Evolutionary conservation across 495 filamentous ascomycete species (phyloP), one percentile per base, ranked within the genome.

Genomic region (Hypoxylon intermedium): DNA sequence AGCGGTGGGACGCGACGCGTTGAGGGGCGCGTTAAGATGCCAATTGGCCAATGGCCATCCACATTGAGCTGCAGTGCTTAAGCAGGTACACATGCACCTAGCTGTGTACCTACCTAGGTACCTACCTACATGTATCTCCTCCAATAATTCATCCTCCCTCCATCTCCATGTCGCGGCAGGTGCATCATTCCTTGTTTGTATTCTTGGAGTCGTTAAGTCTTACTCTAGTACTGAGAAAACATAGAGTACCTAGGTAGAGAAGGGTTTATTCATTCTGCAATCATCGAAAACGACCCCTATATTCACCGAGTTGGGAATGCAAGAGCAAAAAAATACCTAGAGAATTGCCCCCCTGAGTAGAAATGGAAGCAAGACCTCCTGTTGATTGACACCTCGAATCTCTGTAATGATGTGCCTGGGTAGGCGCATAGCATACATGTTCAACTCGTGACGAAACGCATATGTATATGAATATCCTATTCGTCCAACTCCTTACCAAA

Each of bases 401-500:
- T 36, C 6, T 37, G 48, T 33, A 7, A 11, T 42, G 26, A 3
- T 7, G 7, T 26, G 24, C 3, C 3, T 26, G 7, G 24, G 7
- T 26, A 51, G 34, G 24, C 18, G 42, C 34, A 30, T 50, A 43
- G 12, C 6, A 43, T 62, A 45, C 38, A 33, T 44, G 9, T 19
- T 11, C 28, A 24, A 30, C 30, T 20, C 12, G 16, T 41, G 20
- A 6, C 38, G 50, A 45, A 31, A 60, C 18, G 20, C 9, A 36
- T 6, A 50, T 5, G 13, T 12, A 43, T n/a, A 37, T 28, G 19
- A 9, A 23, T 33, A 26, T 20, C 13, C 78, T 72, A 88, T 52
- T 87, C 85, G 52, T 89, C 87, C 36, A 95, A 64, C 41, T 89
- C 87, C 52, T 87, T 83, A 7, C 89, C 91, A 78, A 96, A 96